Base-by-base conservation (phyloP, 2,329 filamentous ascomycete genomes). In the Botrytis paeoniae region DNA sequence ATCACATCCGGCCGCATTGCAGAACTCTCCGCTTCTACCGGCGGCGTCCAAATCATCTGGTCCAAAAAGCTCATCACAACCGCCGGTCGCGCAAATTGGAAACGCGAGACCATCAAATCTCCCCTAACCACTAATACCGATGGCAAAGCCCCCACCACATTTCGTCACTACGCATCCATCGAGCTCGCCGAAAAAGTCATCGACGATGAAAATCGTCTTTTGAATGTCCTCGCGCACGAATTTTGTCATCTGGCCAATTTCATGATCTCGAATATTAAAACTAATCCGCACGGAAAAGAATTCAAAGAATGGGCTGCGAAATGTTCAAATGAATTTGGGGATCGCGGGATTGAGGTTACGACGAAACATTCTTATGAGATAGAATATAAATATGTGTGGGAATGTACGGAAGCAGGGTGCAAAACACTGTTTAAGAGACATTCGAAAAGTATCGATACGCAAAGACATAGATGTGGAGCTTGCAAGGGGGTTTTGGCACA, bases 211-310 rank as follows among this genome's bases (percentile, higher is more conserved):
- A 83, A 92, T 73, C 89, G 93, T 4, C 87, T 98, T 1, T 86
- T 96, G 75, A 98, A 98, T 81, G 94, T 96, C 0, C 84, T 98
- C n/a, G 94, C 95, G 0, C 96, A 99, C 81, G 96, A 99, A 79
- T 98, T 96, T 84, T 98, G 96, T 81, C 96, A 99, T 80, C 84
- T 98, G 1, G 91, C 93, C 61, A 97, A 94, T 78, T 98, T 95
- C 82, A 97, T 98, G 89, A 85, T 98, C 75, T 91, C 87, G 66
- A 89, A 91, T 51, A 85, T 95, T 51, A 91, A 89, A 61, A 90
- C 89, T 72, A 91, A 93, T 75, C 93, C 94, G 0, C 95, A 98
- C 80, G 95, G 95, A 35, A 86, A 88, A 20, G 92, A 93, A 78
- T 98, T 98, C 86, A 95, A 97, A 81, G 80, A 82, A 1, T 97